Evolutionary conservation across 192 early-diverging fungal species (phyloP).

Genomic region (Rhizoclosmatium sp.): DNA sequence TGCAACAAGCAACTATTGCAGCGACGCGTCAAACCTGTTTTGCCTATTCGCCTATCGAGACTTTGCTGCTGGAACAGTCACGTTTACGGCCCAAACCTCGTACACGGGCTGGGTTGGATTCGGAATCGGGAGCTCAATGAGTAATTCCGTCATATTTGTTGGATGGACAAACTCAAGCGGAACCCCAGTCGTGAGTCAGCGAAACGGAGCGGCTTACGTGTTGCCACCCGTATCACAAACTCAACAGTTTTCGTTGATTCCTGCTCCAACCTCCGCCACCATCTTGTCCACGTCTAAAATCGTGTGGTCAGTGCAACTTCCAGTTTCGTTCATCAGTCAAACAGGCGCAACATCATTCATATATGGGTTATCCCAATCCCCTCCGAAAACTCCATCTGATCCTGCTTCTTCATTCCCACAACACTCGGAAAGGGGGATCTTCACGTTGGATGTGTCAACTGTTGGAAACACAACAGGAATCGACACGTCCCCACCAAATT

Average conservation of each 20-base stretch:
- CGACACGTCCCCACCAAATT: neutral
- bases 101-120: slow-evolving; percentile 18
- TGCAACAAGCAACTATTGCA: neutral
- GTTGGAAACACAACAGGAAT: neutral
- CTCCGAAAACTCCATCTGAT: neutral
- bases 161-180: slow-evolving; percentile 8
- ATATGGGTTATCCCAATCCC: neutral
- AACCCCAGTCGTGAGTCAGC: slow-evolving; percentile 6
- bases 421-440: neutral
- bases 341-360: slow-evolving; percentile 7
- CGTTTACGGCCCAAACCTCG: slow-evolving; percentile 10
- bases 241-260: neutral
- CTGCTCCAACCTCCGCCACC: neutral
- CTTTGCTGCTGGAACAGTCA: neutral
- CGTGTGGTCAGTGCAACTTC: neutral
- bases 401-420: neutral
- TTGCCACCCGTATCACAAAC: neutral
- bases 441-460: slow-evolving; percentile 17
- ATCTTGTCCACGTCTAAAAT: neutral
- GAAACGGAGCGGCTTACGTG: neutral
- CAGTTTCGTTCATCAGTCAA: neutral
- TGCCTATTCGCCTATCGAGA: neutral
- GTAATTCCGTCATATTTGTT: slow-evolving; percentile 10
- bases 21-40: neutral
- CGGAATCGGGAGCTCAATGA: slow-evolving; percentile 25